Evolutionary conservation across 2,329 filamentous ascomycete species (phyloP).

Genomic region (Trichophyton benhamiae): DNA sequence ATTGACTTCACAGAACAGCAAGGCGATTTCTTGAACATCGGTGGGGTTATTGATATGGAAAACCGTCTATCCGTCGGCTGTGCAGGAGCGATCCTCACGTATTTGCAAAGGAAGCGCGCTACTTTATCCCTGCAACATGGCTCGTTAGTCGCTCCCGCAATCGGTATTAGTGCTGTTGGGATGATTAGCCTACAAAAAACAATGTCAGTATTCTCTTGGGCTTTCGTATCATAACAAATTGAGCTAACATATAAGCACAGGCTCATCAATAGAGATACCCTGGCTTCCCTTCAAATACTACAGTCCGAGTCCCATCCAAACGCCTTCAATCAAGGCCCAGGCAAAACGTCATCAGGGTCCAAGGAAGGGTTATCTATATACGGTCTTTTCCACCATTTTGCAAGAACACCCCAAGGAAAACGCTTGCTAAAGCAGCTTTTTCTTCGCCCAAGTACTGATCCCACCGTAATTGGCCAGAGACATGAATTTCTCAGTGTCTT

Average conservation of each 20-base stretch:
- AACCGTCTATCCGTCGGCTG: slow-evolving; percentile 67
- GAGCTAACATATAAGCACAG: slow-evolving; percentile 37
- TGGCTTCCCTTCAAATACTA: slow-evolving; percentile 73
- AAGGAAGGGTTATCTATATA: slow-evolving; percentile 79
- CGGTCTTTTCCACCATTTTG: slow-evolving; percentile 64
- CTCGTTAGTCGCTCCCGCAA: slow-evolving; percentile 40
- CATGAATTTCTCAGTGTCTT: slow-evolving; percentile 58
- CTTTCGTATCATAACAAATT: neutral
- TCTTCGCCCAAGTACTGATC: slow-evolving; percentile 60
- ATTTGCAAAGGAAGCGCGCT: slow-evolving; percentile 57
- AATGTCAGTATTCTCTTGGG: slow-evolving; percentile 36
- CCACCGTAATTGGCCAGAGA: slow-evolving; percentile 56
- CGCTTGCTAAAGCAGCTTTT: slow-evolving; percentile 64
- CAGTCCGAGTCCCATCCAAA: slow-evolving; percentile 74
- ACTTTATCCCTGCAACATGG: slow-evolving; percentile 52
- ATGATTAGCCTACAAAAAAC: slow-evolving; percentile 59
- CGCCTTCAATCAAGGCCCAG: slow-evolving; percentile 60
- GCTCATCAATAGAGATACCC: slow-evolving; percentile 70
- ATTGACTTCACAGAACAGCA: slow-evolving; percentile 44
- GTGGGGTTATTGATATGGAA: slow-evolving; percentile 60
- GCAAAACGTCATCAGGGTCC: slow-evolving; percentile 46
- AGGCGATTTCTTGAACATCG: slow-evolving; percentile 55
- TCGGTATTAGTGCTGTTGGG: slow-evolving; percentile 51
- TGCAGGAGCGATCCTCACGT: slow-evolving; percentile 71
- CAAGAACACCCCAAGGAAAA: slow-evolving; percentile 69